Evolutionary conservation across 306 rosid genomes (phyloP).

Genomic region (Lathyrus aphaca): DNA sequence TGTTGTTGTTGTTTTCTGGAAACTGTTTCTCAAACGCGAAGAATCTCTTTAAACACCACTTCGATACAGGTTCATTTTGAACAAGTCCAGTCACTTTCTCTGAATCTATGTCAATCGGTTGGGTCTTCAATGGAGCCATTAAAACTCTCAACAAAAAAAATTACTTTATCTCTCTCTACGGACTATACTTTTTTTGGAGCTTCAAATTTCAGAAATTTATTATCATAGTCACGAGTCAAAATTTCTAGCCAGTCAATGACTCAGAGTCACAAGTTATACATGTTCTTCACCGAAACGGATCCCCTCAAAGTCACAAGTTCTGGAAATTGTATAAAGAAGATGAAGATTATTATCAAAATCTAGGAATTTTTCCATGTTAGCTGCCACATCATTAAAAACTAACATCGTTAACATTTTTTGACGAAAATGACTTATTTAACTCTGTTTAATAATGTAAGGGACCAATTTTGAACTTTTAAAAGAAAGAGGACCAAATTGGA

Average conservation of each 20-base stretch:
- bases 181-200: conserved; percentile 33
- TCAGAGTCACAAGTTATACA: conserved; percentile 34
- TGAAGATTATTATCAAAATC: too few species aligned
- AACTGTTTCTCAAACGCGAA: conserved; percentile 75
- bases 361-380: too few species aligned
- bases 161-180: not conserved
- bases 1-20: conserved; percentile 53
- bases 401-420: too few species aligned
- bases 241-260: conserved; percentile 25
- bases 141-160: not conserved
- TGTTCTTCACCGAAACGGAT: conserved; percentile 13
- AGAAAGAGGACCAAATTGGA: too few species aligned
- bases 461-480: too few species aligned
- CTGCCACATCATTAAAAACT: too few species aligned
- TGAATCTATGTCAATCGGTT: conserved; percentile 77
- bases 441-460: too few species aligned
- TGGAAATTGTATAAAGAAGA: too few species aligned
- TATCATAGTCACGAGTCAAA: conserved; percentile 22
- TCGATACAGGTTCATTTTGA: conserved; percentile 70
- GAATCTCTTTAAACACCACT: conserved; percentile 72
- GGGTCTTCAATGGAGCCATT: conserved; percentile 94
- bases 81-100: conserved; percentile 53
- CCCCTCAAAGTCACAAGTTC: too few species aligned
- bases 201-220: not conserved
- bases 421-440: too few species aligned